Percentiles rank a stretch among this genome's conserved stretches.
Conservation (phyloP, 78 protist genomes). For the Tieghemostelium lacteum region DNA sequence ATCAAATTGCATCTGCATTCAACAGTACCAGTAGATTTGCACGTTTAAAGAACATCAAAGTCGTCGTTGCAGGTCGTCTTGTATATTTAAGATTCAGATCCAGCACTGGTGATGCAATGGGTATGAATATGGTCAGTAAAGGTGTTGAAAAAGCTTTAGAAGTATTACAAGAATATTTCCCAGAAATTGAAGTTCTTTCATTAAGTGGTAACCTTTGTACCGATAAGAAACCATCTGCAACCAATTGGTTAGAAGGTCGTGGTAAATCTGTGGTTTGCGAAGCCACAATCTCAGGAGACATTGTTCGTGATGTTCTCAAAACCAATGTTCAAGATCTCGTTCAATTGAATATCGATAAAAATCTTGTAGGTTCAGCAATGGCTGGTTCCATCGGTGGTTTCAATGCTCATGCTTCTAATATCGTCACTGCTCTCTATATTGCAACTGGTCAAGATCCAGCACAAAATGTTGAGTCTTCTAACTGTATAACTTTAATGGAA, state of each 20-base stretch:
- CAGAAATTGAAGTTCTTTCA: constrained; percentile 82
- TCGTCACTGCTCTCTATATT: constrained; percentile 95
- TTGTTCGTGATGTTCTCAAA: constrained; percentile 91
- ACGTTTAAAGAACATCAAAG: constrained; percentile 45
- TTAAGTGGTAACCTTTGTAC: constrained; percentile 94
- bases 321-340: constrained; percentile 46
- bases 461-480: constrained; percentile 95
- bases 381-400: constrained; percentile 98
- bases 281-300: constrained; percentile 83
- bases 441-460: constrained; percentile 99
- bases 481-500: constrained; percentile 95
- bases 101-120: constrained; percentile 96
- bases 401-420: constrained; percentile 98
- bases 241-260: constrained; percentile 97
- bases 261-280: constrained; percentile 94
- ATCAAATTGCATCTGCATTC: constrained; percentile 64
- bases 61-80: constrained; percentile 82
- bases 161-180: constrained; percentile 77
- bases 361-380: constrained; percentile 96
- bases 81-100: constrained; percentile 87
- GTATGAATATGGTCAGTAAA: constrained; percentile 96
- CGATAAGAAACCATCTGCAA: constrained; percentile 94
- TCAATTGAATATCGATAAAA: constrained; percentile 88
- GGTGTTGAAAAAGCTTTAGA: constrained; percentile 84
- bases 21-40: constrained; percentile 87